Evolutionary conservation across 352 stramenopile species (phyloP).

Genomic region (Pythium oligandrum): DNA sequence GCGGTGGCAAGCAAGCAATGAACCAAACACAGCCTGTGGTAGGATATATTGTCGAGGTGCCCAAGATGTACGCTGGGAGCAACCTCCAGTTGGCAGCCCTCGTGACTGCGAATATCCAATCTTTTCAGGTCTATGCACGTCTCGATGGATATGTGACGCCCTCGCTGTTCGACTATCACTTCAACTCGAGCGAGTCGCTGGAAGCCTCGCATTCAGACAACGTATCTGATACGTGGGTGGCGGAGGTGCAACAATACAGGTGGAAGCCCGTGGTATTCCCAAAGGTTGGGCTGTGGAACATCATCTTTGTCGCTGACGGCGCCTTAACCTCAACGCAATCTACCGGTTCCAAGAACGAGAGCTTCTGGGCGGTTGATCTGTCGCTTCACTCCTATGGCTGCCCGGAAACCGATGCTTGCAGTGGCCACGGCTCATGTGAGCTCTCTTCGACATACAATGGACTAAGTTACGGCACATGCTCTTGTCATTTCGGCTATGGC

Average conservation of each 20-base stretch:
- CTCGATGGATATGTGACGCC: constrained; percentile 20
- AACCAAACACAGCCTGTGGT: constrained; percentile 3
- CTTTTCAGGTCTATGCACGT: constrained; percentile 26
- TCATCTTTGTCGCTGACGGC: constrained; percentile 20
- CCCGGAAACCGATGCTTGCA: constrained; percentile 16
- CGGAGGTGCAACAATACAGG: constrained; percentile 13
- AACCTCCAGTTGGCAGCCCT: constrained; percentile 12
- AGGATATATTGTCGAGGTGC: constrained; percentile 16
- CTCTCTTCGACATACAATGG: constrained; percentile 24
- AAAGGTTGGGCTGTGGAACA: constrained; percentile 18
- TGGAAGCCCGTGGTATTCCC: constrained; percentile 21
- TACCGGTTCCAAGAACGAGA: constrained; percentile 4
- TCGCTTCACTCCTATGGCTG: constrained; percentile 22
- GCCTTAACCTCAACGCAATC: background rate
- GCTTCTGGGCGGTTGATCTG: constrained; percentile 23
- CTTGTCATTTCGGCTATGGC: constrained; percentile 33
- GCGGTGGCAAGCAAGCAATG: background rate
- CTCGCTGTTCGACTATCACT: constrained; percentile 24
- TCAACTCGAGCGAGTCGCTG: constrained; percentile 13
- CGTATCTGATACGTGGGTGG: constrained; percentile 4
- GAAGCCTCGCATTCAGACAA: background rate
- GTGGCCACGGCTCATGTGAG: constrained; percentile 20
- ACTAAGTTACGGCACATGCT: constrained; percentile 26
- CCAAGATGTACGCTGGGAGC: constrained; percentile 24
- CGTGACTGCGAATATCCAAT: constrained; percentile 22